Evolutionary conservation across 73 alveolate genomes (phyloP), one percentile per base, ranked within the genome.

Genomic region (Tetrahymena malaccensis): DNA sequence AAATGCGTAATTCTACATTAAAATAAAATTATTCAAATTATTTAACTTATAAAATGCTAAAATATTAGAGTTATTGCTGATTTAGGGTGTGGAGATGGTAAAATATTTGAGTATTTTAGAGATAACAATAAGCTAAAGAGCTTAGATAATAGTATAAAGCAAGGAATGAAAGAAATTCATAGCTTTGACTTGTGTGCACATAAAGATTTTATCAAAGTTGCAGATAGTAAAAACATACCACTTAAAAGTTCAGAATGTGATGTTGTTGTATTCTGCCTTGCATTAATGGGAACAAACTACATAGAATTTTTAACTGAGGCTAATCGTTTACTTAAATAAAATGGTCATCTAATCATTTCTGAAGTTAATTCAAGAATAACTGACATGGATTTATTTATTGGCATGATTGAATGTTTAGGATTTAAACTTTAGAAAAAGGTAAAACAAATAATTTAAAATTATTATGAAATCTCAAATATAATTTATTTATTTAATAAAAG

Each of bases 41-140:
- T 56, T 70, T 33, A 35, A 34, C 38, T 34, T 22, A 10, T 84
- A 40, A 25, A 12, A 35, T 40, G 96, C 85, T 94, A 95, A 31
- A 85, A 94, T 27, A n/a, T n/a, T n/a, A 94, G 94, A 94, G 93
- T 94, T 10, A 98, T 98, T 37, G 99, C 99, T 43, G 99, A 98
- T 96, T 97, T 98, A 34, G 99, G 99, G 3, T 98, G 99, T 83
- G 99, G 99, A n/a, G 99, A 97, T 94, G 99, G 99, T 4, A 93
- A 96, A 12, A 94, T 85, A 38, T 43, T 70, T 38, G 96, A 94
- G 37, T 55, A 94, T 55, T 94, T 94, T 85, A 55, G 50, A 55
- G 93, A 94, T 10, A 89, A 94, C 40, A 35, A 50, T 93, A 34
- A 35, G 17, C 37, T 84, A 94, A 25, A 94, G 43, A 70, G 89